Base-by-base conservation (phyloP, 225 moss, liverwort and hornwort species). In the Asterella californica region DNA sequence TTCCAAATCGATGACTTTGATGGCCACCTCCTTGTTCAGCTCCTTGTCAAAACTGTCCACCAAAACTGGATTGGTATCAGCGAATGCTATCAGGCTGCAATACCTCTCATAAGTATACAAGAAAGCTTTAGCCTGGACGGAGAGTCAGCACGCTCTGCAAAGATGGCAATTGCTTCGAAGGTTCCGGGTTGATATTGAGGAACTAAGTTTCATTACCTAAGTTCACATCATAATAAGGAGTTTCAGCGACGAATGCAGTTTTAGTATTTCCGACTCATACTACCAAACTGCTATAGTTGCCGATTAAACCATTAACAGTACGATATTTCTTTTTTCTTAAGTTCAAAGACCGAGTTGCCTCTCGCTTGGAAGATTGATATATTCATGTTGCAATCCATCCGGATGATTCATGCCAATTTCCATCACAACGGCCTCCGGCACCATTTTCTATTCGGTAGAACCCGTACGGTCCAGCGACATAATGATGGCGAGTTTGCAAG, bases 1-100 rank as follows among this genome's bases (percentile, higher is more conserved):
- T 89, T 96, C 96, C 89, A 96, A 88, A 87, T 96, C 96, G 47
- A 96, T 94, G 53, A 96, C 96, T 87, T 96, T 96, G 50, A 96
- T 96, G 45, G 96, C 96, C 78, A 96, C 96, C 83, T 94, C 94
- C 80, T 93, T 96, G 65, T 91, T 94, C 83, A 94, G 85, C 86
- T 96, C 93, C 87, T 91, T 96, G 79, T 96, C 96, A 80, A 93
- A 94, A 62, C 96, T 94, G 88, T 78, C 65, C 53, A 19, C 42
- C 42, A 30, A 71, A 72, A 14, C n/a, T 42, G 42, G 22, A 11
- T 32, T 62, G 36, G 33, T n/a, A 42, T 25, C 22, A 47, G 11
- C 10, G n/a, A 71, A 47, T 71, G 15, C 45, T 70, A n/a, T 27
- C 71, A 71, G 25, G 2, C 25, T 25, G 14, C 46, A 46, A 47